phyloP scores from a whole-genome alignment of 305 asterid genomes.

The Fraxinus nigra region DNA sequence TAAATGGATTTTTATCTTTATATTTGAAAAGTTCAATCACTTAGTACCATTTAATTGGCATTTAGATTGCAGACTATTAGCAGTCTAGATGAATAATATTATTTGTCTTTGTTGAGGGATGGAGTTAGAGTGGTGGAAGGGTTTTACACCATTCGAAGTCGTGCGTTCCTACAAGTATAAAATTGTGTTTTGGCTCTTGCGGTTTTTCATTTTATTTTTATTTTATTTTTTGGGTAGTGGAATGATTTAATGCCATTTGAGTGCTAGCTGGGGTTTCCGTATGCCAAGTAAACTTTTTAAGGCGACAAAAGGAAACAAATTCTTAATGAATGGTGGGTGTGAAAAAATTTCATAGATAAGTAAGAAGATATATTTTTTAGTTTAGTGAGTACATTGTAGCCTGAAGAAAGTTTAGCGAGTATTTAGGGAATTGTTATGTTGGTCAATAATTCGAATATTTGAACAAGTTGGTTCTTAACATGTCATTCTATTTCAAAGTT shows the following conservation, averaged over 20 bases:
- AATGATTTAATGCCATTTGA: neutral
- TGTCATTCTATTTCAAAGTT: neutral
- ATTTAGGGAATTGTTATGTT: neutral
- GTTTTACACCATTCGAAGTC: neutral
- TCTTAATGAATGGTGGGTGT: neutral
- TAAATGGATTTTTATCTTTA: too few species aligned
- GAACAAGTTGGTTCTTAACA: neutral
- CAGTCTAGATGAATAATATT: too few species aligned
- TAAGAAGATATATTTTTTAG: too few species aligned
- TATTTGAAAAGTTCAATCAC: neutral
- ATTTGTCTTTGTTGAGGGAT: neutral
- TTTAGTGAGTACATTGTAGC: neutral
- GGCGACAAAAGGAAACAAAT: neutral
- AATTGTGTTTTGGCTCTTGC: neutral
- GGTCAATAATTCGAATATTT: neutral
- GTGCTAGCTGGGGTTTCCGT: neutral
- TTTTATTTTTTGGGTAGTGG: neutral
- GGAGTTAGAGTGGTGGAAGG: neutral
- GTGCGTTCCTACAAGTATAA: neutral
- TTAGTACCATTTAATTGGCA: neutral
- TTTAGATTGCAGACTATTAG: neutral
- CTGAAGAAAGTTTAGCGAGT: neutral
- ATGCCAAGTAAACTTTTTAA: neutral
- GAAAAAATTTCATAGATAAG: neutral
- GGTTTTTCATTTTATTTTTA: too few species aligned